Base-by-base conservation (phyloP, 106 monocot genomes). In the Apostasia shenzhenica region DNA sequence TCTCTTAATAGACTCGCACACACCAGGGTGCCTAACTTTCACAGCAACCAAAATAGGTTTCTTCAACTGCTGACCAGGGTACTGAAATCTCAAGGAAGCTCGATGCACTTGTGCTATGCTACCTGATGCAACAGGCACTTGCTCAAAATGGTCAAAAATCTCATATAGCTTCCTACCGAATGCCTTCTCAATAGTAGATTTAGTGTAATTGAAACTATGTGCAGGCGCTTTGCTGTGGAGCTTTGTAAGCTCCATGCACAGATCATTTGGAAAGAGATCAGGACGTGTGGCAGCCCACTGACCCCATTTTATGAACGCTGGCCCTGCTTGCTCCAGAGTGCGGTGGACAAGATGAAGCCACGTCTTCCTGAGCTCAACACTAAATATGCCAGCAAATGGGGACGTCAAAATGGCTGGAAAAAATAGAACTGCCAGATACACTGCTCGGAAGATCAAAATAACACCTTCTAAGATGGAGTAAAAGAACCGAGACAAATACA, bases 251-350 rank as follows among this genome's bases (percentile, higher is more conserved):
- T 79, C 80, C 2, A 53, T 72, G 72, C 88, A 89, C 14, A 89
- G 75, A 64, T 89, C 84, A 14, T 58, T 76, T 45, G 84, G 84
- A 61, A 89, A 85, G 53, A 89, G 84, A 69, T 85, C 88, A 5
- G 88, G 88, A 2, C 84, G 78, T 68, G 88, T 89, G 41, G 88
- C 88, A 61, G 88, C 88, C 88, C 88, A 89, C 51, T 89, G 88
- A 13, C 84, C 88, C 84, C 84, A 89, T 72, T 89, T 89, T 61
- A 89, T 85, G 66, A 89, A 84, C 11, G 88, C 88, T 37, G 88
- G 88, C n/a, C 88, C 82, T 48, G 88, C 84, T 71, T 39, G 71
- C 72, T 89, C 84, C 38, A 89, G 62, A 59, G 84, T 89, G 11
- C 39, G 46, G 52, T 74, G 84, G 11, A 89, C 84, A 75, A 84